These are phyloP conservation scores for Cordyceps tenuipes DNA, from an alignment of 2,329 filamentous ascomycete genomes.

Conservation along the genomic window DNA sequence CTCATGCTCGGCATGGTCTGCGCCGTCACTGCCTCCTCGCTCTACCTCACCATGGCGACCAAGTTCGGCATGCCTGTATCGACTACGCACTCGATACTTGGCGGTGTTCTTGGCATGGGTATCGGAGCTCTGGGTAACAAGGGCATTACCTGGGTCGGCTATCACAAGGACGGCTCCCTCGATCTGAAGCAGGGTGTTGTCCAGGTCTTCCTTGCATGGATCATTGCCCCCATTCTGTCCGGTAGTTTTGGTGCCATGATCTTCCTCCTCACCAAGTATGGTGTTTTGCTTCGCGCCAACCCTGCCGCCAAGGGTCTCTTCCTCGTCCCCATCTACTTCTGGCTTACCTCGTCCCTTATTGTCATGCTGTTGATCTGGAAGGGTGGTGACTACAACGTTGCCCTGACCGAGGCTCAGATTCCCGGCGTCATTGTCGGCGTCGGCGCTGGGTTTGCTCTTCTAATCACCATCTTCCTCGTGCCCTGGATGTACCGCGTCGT, in stretches of 20 bases:
- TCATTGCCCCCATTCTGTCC: conserved; percentile 49
- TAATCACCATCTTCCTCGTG: conserved; percentile 46
- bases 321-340: conserved; percentile 49
- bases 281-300: conserved; percentile 44
- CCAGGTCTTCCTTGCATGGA: conserved; percentile 53
- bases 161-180: conserved; percentile 28
- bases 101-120: conserved; percentile 51
- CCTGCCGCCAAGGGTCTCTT: conserved; percentile 45
- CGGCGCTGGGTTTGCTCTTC: conserved; percentile 39
- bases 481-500: conserved; percentile 52
- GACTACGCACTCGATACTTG: conserved; percentile 53
- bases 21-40: conserved; percentile 43
- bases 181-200: conserved; percentile 42
- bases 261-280: conserved; percentile 49
- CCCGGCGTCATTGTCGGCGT: conserved; percentile 46
- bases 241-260: conserved; percentile 45
- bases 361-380: conserved; percentile 55
- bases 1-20: conserved; percentile 53
- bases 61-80: conserved; percentile 48
- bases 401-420: conserved; percentile 39
- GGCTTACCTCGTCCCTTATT: conserved; percentile 44
- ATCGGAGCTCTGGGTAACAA: conserved; percentile 43
- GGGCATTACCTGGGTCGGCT: conserved; percentile 46
- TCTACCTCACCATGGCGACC: conserved; percentile 50
- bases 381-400: conserved; percentile 37